These are phyloP conservation scores for Fusarium buharicum DNA, from an alignment of 2,329 filamentous ascomycete species.

Conservation along the genomic window DNA sequence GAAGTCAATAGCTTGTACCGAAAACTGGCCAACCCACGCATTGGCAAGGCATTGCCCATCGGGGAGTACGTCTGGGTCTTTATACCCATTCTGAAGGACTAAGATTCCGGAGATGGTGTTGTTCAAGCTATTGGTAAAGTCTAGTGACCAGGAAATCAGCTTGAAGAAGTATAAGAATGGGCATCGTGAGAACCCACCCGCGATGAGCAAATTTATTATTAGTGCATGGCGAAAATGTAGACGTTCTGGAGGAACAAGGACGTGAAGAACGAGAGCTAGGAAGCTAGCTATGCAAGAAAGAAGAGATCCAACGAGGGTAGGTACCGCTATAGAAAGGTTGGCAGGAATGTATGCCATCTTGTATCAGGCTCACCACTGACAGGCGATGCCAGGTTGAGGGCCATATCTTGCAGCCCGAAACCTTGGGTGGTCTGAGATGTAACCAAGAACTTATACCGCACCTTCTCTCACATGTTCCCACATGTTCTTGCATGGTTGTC, in stretches of 20 bases:
- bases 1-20: slow-evolving; percentile 6
- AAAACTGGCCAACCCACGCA: slow-evolving; percentile 5
- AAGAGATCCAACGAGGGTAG: neutral
- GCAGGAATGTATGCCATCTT: neutral
- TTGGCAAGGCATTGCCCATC: neutral
- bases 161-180: neutral
- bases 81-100: neutral
- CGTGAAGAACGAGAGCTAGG: neutral
- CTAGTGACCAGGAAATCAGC: neutral
- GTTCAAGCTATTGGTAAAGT: neutral
- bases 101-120: neutral
- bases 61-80: neutral
- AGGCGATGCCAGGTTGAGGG: neutral
- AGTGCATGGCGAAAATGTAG: neutral
- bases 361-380: neutral
- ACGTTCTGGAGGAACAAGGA: neutral
- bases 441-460: neutral
- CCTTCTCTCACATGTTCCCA: neutral
- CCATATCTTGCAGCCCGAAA: neutral
- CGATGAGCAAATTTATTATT: neutral
- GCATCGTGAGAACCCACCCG: neutral
- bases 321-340: neutral
- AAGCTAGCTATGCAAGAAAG: neutral
- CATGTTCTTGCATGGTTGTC: too few species aligned
- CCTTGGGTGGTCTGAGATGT: neutral